A percentile compares a stretch with the other conserved stretches of the same genome.
Evolutionary conservation across 345 rosid genomes (phyloP).

Genomic region (Populus davidiana): DNA sequence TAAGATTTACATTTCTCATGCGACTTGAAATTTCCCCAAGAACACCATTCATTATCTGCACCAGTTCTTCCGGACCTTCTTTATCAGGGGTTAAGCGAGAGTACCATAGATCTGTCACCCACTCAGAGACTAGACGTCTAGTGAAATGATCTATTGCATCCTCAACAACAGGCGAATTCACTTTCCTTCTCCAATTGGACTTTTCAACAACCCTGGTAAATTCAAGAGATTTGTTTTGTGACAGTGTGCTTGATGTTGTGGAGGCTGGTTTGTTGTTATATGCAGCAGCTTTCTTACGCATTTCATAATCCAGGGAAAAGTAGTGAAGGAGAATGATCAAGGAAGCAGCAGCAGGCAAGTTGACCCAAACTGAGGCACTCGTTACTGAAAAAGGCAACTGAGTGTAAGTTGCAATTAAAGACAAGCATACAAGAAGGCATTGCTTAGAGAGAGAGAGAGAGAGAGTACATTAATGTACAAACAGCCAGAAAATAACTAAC

Average conservation of each 20-base stretch:
- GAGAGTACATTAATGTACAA: not conserved
- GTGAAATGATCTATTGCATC: constrained; percentile 82
- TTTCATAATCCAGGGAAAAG: constrained; percentile 74
- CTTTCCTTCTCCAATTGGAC: constrained; percentile 83
- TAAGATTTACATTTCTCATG: constrained; percentile 72
- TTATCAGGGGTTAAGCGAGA: constrained; percentile 80
- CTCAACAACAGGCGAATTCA: constrained; percentile 86
- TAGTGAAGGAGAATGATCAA: constrained; percentile 79
- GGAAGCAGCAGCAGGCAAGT: constrained; percentile 88
- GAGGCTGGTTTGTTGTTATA: constrained; percentile 56
- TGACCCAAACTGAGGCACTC: constrained; percentile 92
- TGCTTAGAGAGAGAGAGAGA: not conserved
- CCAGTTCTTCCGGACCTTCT: constrained; percentile 89
- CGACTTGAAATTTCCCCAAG: constrained; percentile 82
- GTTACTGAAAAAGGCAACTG: constrained; percentile 61
- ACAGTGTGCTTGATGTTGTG: constrained; percentile 7
- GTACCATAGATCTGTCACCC: constrained; percentile 95
- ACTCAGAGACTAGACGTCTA: constrained; percentile 82
- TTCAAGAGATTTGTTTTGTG: constrained; percentile 45
- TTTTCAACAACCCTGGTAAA: constrained; percentile 42
- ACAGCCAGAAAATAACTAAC: not conserved
- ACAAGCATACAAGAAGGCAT: constrained; percentile 4
- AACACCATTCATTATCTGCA: constrained; percentile 63
- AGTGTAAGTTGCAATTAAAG: constrained; percentile 18
- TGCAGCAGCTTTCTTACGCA: constrained; percentile 65